Base-by-base conservation (phyloP, 768 basidiomycete species). In the Termitomyces heimii region DNA sequence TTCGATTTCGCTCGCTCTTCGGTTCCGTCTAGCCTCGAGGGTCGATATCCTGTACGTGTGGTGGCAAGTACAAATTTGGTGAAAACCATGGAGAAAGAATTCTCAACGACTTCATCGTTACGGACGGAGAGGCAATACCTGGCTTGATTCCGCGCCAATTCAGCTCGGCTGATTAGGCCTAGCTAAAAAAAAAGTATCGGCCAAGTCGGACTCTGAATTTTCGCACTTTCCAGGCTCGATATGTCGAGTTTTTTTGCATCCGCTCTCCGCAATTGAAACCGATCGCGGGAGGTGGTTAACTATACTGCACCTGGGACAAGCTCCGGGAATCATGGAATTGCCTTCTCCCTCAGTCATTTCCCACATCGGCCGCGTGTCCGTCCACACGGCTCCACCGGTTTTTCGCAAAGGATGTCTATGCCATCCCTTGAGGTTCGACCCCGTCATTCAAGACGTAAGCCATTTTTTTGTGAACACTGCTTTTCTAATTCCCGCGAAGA, bases 401-500 rank as follows among this genome's bases (percentile, higher is more conserved):
- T 40, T 13, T 51, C 18, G 9, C 49, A 26, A 37, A 49, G 48
- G 14, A 28, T 37, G 37, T 28, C 29, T 52, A 4, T 43, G 42
- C 42, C 12, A 47, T 46, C 16, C 47, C 37, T 52, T n/a, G 51
- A 52, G 37, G 50, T 52, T 52, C 51, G 51, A 52, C 26, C n/a
- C 37, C 35, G 26, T 52, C 12, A 28, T 12, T 12, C 13, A 26
- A 26, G 34, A 39, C 50, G 50, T 39, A 39, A 51, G 50, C 50
- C 50, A 7, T 31, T 16, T 14, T n/a, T 26, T 40, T 40, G 18
- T 26, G 31, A 5, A 20, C n/a, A 31, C 31, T 39, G 20, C 12
- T 52, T 50, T 45, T 40, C 37, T 29, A 39, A 40, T 12, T 39
- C 51, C 51, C 51, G 51, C 51, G 51, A 52, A 52, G 50, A 22